Conservation (phyloP, 257 asterid species). For the Phtheirospermum japonicum region DNA sequence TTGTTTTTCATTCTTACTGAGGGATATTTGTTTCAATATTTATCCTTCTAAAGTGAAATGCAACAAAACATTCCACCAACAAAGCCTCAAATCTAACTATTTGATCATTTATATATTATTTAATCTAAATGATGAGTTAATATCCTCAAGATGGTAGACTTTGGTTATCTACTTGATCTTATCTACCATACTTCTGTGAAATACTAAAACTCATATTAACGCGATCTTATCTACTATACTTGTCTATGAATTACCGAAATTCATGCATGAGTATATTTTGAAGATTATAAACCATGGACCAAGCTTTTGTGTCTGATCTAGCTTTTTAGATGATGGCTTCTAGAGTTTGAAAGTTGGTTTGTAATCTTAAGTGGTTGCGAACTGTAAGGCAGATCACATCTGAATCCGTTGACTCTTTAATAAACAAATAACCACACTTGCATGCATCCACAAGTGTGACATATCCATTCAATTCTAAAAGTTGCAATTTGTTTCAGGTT, state of each 20-base stretch:
- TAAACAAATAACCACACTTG: constrained; percentile 4
- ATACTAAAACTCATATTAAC: background rate
- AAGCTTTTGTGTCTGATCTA: background rate
- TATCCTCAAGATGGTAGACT: constrained; percentile 6
- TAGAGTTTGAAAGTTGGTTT: constrained; percentile 10
- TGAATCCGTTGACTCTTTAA: background rate
- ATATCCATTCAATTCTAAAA: constrained; percentile 15
- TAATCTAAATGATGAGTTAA: constrained; percentile 16
- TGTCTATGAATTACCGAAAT: background rate
- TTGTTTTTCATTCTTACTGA: constrained; percentile 31
- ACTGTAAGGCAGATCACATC: background rate
- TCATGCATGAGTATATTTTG: constrained; percentile 8
- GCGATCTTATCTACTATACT: background rate
- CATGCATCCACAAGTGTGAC: constrained; percentile 1
- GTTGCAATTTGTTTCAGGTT: constrained; percentile 52
- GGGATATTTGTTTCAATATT: constrained; percentile 21
- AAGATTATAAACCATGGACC: background rate
- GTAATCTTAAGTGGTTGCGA: constrained; percentile 10
- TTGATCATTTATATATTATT: background rate
- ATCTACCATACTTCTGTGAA: background rate
- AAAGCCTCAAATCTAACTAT: constrained; percentile 2
- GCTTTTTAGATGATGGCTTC: constrained; percentile 12
- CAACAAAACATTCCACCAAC: background rate
- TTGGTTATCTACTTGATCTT: background rate
- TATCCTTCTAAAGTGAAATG: constrained; percentile 21